Conservation (phyloP, 2,329 filamentous ascomycete species). For the Aspergillus neoniger region DNA sequence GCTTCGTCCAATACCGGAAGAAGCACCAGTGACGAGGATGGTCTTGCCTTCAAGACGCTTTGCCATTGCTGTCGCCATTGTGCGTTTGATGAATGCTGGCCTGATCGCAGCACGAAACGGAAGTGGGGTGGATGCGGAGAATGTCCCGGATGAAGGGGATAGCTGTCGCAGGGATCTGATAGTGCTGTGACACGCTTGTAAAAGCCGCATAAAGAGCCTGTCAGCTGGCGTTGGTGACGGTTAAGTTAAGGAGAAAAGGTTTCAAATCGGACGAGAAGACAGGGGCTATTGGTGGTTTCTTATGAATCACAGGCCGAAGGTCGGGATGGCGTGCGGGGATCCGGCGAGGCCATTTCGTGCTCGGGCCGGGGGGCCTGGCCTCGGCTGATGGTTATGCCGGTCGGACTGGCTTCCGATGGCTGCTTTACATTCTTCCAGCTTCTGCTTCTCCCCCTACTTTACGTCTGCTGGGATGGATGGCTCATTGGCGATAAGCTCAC, state of each 20-base stretch:
- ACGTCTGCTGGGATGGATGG: no score
- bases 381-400: conserved; percentile 25
- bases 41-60: conserved; percentile 93
- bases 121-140: conserved; percentile 23
- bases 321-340: conserved; percentile 24
- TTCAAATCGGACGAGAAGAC: not conserved
- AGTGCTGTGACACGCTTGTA: conserved; percentile 26
- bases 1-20: conserved; percentile 79
- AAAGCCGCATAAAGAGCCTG: conserved; percentile 30
- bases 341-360: conserved; percentile 13
- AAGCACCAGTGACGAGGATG: conserved; percentile 86
- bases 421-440: not conserved
- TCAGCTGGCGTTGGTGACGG: not conserved
- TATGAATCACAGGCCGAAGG: conserved; percentile 14
- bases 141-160: conserved; percentile 11
- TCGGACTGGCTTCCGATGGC: conserved; percentile 20
- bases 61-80: conserved; percentile 68
- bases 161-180: conserved; percentile 27
- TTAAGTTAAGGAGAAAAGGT: not conserved
- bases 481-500: no score
- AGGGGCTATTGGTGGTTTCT: not conserved
- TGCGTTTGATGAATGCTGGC: conserved; percentile 39
- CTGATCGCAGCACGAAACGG: conserved; percentile 25
- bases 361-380: conserved; percentile 10
- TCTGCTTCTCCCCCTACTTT: not conserved